phyloP scores from a whole-genome alignment of 2,329 filamentous ascomycete genomes.

The Sphaerulina vaccinii region DNA sequence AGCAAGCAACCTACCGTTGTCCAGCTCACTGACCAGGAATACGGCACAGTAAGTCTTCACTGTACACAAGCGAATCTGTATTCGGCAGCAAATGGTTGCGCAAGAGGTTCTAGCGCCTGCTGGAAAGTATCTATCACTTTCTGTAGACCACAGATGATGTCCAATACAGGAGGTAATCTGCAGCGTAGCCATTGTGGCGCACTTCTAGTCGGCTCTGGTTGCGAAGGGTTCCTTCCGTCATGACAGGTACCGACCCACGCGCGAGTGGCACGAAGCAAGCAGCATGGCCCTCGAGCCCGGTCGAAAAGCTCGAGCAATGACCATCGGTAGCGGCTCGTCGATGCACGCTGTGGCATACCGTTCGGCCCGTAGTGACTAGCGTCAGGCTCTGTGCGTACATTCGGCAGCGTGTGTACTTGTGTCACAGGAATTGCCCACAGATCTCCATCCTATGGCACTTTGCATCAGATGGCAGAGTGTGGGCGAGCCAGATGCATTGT shows the following conservation, averaged over 20 bases:
- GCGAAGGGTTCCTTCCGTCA: not conserved
- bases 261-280: slow-evolving; percentile 1
- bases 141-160: not conserved
- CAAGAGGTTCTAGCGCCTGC: not conserved
- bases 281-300: slow-evolving; percentile 15
- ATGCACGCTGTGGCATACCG: not conserved
- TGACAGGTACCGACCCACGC: slow-evolving; percentile 11
- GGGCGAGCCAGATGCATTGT: no score
- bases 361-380: not conserved
- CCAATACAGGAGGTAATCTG: no score
- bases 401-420: not conserved
- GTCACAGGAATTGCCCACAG: no score
- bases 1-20: slow-evolving; percentile 6
- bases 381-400: not conserved
- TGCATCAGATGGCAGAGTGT: no score
- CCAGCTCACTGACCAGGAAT: not conserved
- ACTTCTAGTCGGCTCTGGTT: not conserved
- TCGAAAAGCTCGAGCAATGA: slow-evolving; percentile 15
- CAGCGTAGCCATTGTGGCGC: not conserved
- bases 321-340: not conserved
- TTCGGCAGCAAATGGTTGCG: not conserved
- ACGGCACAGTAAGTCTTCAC: not conserved
- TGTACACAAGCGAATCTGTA: not conserved
- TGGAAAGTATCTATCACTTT: not conserved
- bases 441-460: no score